Conservation (phyloP, 2,329 filamentous ascomycete genomes). For the Colletotrichum plurivorum region DNA sequence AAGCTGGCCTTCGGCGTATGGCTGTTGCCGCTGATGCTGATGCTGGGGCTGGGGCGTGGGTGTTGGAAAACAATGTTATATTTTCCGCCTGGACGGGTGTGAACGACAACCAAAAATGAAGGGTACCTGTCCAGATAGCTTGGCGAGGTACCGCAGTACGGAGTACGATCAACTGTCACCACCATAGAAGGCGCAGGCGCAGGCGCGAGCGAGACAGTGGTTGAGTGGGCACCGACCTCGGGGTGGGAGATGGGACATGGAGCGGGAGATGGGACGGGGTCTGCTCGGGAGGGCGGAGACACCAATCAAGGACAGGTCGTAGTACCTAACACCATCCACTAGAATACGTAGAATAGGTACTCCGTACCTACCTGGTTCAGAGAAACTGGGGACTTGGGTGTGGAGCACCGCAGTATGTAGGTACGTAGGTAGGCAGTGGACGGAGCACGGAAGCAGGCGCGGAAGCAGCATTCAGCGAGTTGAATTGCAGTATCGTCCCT, state of each 20-base stretch:
- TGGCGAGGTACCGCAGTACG: slow-evolving; percentile 10
- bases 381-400: neutral
- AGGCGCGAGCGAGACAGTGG: too few species aligned
- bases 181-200: neutral
- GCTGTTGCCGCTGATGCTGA: too few species aligned
- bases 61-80: neutral
- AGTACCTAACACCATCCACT: too few species aligned
- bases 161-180: neutral
- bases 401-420: too few species aligned
- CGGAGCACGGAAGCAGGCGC: too few species aligned
- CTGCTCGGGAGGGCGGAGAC: neutral
- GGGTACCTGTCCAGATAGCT: slow-evolving; percentile 13
- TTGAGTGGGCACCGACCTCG: neutral
- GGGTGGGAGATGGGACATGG: neutral
- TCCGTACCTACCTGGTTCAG: too few species aligned
- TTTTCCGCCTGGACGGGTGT: slow-evolving; percentile 28
- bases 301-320: too few species aligned
- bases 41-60: neutral
- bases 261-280: slow-evolving; percentile 1
- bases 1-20: too few species aligned
- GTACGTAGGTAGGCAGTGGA: too few species aligned
- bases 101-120: neutral
- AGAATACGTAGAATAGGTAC: too few species aligned
- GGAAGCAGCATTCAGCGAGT: too few species aligned
- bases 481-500: too few species aligned